Conservation (phyloP, 345 rosid genomes). For the Moringa oleifera region DNA sequence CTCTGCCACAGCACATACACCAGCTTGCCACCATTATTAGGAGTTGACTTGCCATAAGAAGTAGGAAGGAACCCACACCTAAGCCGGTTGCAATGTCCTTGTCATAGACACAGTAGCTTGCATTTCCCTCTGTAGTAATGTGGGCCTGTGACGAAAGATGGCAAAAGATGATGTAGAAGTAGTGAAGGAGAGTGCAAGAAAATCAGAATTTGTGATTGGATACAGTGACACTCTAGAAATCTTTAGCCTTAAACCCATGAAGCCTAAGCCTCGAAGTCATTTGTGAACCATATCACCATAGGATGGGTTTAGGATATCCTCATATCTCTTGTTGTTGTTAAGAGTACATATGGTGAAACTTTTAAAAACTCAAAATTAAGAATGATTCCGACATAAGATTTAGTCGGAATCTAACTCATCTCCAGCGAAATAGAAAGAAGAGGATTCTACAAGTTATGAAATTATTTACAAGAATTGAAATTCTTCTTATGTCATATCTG, state of each 20-base stretch:
- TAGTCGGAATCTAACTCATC: no score
- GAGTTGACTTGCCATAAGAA: conserved; percentile 63
- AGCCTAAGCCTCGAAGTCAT: neutral
- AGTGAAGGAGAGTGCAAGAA: neutral
- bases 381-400: no score
- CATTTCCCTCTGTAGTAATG: conserved; percentile 8
- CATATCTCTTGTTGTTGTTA: neutral
- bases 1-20: conserved; percentile 82
- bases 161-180: neutral
- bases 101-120: conserved; percentile 60
- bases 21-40: conserved; percentile 58
- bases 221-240: neutral
- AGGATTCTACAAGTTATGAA: neutral
- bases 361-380: neutral
- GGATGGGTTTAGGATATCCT: neutral
- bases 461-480: neutral
- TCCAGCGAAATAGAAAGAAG: neutral
- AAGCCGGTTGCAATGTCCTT: conserved; percentile 76
- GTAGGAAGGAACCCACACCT: conserved; percentile 60
- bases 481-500: neutral
- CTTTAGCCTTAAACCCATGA: neutral
- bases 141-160: conserved; percentile 33
- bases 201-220: neutral
- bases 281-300: neutral
- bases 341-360: neutral